A percentile compares a stretch with the other conserved stretches of the same genome.
Evolutionary conservation across 257 asterid genomes (phyloP).

Genomic region (Marsdenia floribunda): DNA sequence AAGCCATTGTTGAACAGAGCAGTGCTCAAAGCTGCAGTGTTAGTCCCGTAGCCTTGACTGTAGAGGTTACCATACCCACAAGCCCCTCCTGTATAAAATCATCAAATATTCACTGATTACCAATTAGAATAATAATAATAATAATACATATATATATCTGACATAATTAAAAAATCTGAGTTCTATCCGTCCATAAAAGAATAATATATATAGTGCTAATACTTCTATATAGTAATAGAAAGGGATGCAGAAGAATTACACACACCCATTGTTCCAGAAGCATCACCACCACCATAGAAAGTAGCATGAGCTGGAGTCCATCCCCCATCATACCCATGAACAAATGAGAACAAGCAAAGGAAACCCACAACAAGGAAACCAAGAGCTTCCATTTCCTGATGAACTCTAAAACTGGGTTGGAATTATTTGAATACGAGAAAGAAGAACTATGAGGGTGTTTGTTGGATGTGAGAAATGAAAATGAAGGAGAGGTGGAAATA

Average conservation of each 20-base stretch:
- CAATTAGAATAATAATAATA: background rate
- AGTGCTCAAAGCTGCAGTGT: conserved; percentile 32
- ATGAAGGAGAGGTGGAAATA: conserved; percentile 10
- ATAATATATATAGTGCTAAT: too few species aligned
- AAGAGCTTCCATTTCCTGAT: conserved; percentile 16
- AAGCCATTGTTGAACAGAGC: conserved; percentile 28
- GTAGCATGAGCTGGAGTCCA: conserved; percentile 66
- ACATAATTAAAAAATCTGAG: too few species aligned
- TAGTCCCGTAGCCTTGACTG: conserved; percentile 32
- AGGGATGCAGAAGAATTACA: background rate
- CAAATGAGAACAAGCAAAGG: conserved; percentile 23
- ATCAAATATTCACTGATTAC: background rate
- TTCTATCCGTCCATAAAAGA: too few species aligned
- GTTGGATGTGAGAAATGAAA: conserved; percentile 11
- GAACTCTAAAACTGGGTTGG: background rate
- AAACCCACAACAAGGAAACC: conserved; percentile 9
- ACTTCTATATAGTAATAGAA: background rate
- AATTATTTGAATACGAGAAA: background rate
- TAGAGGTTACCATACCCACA: conserved; percentile 32
- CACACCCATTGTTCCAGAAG: conserved; percentile 64
- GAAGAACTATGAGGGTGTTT: background rate
- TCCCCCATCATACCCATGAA: conserved; percentile 31
- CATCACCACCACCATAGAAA: conserved; percentile 63
- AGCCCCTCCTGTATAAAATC: conserved; percentile 22
- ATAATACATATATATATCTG: background rate